These are phyloP conservation scores for Magnaporthales sp. DNA, from an alignment of 2,329 filamentous ascomycete species.

Conservation along the genomic window DNA sequence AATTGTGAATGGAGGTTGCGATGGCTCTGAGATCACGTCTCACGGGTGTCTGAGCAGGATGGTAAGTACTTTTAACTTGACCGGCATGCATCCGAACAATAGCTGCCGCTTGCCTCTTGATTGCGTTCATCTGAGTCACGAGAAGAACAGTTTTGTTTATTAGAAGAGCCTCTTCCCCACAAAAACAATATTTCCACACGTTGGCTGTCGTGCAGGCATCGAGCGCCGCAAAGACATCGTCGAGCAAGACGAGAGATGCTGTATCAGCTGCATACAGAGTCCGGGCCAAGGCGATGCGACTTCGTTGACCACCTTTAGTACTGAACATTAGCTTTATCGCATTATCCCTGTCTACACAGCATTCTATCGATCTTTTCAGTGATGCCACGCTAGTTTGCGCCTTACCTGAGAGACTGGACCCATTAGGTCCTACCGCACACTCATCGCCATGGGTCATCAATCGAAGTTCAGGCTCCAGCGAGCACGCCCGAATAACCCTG, in stretches of 20 bases:
- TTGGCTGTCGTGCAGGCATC: slow-evolving; percentile 48
- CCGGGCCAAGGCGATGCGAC: slow-evolving; percentile 36
- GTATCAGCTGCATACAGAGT: slow-evolving; percentile 42
- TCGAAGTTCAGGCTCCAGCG: slow-evolving; percentile 17
- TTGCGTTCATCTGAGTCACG: slow-evolving; percentile 48
- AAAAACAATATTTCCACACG: slow-evolving; percentile 50
- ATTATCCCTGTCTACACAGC: not conserved
- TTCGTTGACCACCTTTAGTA: slow-evolving; percentile 13
- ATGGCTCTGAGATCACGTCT: not conserved
- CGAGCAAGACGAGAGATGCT: slow-evolving; percentile 44
- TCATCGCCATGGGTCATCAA: slow-evolving; percentile 13
- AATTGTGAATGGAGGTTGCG: not conserved
- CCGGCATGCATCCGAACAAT: slow-evolving; percentile 38
- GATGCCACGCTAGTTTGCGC: not conserved
- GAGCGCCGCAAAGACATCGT: slow-evolving; percentile 51
- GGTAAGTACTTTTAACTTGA: not conserved
- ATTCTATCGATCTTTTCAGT: not conserved
- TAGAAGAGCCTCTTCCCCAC: slow-evolving; percentile 35
- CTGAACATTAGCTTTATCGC: not conserved
- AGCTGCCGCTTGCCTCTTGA: slow-evolving; percentile 40
- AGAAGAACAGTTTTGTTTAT: slow-evolving; percentile 45
- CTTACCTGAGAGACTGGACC: slow-evolving; percentile 13
- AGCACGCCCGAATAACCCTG: slow-evolving; percentile 16
- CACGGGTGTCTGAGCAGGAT: not conserved
- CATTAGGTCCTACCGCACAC: slow-evolving; percentile 15